Conservation (phyloP, 257 asterid genomes). For the Nicotiana tomentosiformis region DNA sequence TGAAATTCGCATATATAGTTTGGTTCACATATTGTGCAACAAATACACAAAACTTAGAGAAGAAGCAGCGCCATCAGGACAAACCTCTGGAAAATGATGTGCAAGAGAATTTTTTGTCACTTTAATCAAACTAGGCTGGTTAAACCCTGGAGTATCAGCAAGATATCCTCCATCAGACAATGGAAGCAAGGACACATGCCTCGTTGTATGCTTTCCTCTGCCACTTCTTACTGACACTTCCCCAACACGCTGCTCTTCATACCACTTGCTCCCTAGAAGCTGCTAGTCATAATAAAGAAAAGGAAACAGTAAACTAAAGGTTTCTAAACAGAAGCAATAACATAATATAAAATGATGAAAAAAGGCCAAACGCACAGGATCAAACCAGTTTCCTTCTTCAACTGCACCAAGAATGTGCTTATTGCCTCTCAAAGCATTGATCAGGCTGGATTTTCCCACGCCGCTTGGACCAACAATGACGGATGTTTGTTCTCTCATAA, state of each 20-base stretch:
- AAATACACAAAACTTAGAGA: background rate
- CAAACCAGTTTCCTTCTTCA: constrained; percentile 51
- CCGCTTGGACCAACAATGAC: constrained; percentile 97
- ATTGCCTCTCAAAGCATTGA: constrained; percentile 71
- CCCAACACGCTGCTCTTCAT: constrained; percentile 89
- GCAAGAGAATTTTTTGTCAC: constrained; percentile 83
- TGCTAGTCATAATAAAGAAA: constrained; percentile 21
- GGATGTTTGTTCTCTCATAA: constrained; percentile 72
- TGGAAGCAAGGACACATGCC: constrained; percentile 86
- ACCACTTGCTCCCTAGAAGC: constrained; percentile 85
- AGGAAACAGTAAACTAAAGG: constrained; percentile 1
- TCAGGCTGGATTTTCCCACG: constrained; percentile 94
- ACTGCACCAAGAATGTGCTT: constrained; percentile 27
- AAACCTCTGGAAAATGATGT: constrained; percentile 81
- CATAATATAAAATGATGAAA: background rate
- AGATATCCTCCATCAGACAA: constrained; percentile 66
- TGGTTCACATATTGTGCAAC: background rate
- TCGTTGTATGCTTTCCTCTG: constrained; percentile 88
- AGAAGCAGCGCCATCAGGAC: constrained; percentile 2
- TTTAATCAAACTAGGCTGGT: constrained; percentile 86
- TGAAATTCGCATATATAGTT: background rate
- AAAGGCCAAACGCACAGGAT: constrained; percentile 44
- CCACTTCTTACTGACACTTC: constrained; percentile 93
- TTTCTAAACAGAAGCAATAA: constrained; percentile 9
- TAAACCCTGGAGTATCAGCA: constrained; percentile 93